Conservation (phyloP, 495 filamentous ascomycete species). For the Penicillium riverlandense region DNA sequence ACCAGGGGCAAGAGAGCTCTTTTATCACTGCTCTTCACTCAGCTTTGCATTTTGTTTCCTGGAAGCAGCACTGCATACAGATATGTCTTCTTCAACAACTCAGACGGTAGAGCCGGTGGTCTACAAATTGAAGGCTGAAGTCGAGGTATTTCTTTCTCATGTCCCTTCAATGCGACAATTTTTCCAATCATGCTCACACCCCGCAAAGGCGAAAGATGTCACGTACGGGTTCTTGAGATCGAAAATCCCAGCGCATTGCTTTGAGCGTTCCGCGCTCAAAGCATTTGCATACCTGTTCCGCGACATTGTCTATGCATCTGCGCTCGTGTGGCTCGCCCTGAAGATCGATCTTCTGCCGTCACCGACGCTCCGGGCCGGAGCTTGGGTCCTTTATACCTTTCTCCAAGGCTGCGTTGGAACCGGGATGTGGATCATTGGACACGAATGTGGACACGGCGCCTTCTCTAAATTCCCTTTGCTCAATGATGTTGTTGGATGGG, state of each 20-base stretch:
- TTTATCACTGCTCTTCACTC: conserved; percentile 2
- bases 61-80: neutral
- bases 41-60: conserved; percentile 10
- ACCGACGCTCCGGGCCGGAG: conserved; percentile 7
- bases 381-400: conserved; percentile 16
- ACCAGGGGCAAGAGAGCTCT: neutral
- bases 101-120: neutral
- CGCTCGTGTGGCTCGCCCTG: conserved; percentile 13
- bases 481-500: conserved; percentile 63
- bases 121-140: neutral
- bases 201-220: neutral
- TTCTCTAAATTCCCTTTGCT: conserved; percentile 56
- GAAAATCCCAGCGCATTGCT: conserved; percentile 17
- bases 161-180: neutral
- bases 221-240: neutral
- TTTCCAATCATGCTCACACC: neutral
- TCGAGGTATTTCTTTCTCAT: conserved; percentile 2
- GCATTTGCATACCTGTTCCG: conserved; percentile 12
- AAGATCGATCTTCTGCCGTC: conserved; percentile 18
- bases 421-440: conserved; percentile 21
- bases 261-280: conserved; percentile 14
- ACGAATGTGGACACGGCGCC: conserved; percentile 45
- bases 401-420: conserved; percentile 20
- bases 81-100: neutral
- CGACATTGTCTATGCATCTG: conserved; percentile 11